These are phyloP conservation scores for Pyrenula aspistea DNA, from an alignment of 495 filamentous ascomycete genomes.

Conservation along the genomic window DNA sequence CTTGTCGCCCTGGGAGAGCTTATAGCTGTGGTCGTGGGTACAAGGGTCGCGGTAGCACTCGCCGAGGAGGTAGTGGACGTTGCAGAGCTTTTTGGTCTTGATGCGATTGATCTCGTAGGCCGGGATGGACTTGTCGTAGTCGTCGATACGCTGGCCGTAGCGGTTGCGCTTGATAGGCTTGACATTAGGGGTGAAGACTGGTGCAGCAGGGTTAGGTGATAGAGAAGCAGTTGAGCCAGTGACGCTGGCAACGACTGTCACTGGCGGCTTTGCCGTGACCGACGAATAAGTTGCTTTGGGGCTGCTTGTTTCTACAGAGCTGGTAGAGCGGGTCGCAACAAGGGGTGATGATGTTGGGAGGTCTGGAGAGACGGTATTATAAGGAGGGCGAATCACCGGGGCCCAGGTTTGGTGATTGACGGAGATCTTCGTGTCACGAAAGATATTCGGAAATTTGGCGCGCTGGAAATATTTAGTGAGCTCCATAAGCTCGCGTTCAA, in stretches of 20 bases:
- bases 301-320: conserved; percentile 24
- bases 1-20: conserved; percentile 53
- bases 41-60: conserved; percentile 64
- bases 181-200: conserved; percentile 7
- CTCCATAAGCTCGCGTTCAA: conserved; percentile 48
- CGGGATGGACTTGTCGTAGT: conserved; percentile 38
- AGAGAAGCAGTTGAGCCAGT: neutral
- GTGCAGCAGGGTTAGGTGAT: conserved; percentile 4
- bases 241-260: neutral
- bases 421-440: conserved; percentile 52
- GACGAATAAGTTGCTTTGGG: conserved; percentile 21
- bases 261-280: conserved; percentile 19
- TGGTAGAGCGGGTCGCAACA: conserved; percentile 15
- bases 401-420: conserved; percentile 29
- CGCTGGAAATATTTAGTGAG: conserved; percentile 43
- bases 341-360: neutral
- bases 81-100: conserved; percentile 70
- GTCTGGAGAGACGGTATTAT: conserved; percentile 5
- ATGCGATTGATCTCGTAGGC: conserved; percentile 46
- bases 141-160: conserved; percentile 61
- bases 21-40: conserved; percentile 64
- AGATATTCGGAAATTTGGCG: conserved; percentile 50
- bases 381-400: conserved; percentile 20
- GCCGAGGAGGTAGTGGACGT: conserved; percentile 67
- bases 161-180: conserved; percentile 50